Base-by-base conservation (phyloP, 805 yeast species). In the Saturnispora mendoncae region DNA sequence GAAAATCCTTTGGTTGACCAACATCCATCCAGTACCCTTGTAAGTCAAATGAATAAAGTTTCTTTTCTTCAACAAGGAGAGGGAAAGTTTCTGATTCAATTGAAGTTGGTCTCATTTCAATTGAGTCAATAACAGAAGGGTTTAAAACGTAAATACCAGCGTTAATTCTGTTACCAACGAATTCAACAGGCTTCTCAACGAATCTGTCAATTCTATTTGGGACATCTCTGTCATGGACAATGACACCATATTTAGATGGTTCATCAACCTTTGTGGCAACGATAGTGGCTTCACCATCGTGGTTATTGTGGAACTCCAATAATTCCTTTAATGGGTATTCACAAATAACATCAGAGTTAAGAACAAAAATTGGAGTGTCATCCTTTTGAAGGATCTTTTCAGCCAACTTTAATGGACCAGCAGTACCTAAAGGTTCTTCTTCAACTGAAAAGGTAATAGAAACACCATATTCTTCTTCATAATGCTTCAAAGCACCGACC, bases 21-120 rank as follows among this genome's bases (percentile, higher is more conserved):
- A 92, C 97, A 68, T 92, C 99, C 98, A 92, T 92, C 99, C 99
- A 92, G 84, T 80, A 92, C 53, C 98, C 97, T 74, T 92, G 97
- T 61, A 92, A 78, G 68, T 92, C 99, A 61, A 84, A 92, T 42
- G 97, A 88, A 76, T 80, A 92, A 58, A 92, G 76, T 47, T 81
- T 75, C 61, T 82, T 87, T 62, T 81, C 71, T 68, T 84, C 94
- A 52, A 94, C 97, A 57, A 92, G 77, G 58, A 72, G 69, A 58
- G 99, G 99, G 96, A 92, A 92, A 55, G 97, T 88, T 76, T 92
- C 99, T 81, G 88, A 88, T 76, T 92, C 99, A 58, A 92, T 92
- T 40, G 97, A 90, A 55, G 99, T 92, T 67, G 99, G 99, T 68
- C 88, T 87, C 78, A 90, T 76, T 62, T 92, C 97, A 61, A 92